A percentile compares a stretch with the other conserved stretches of the same genome.
These are phyloP conservation scores for Smittium mucronatum DNA, from an alignment of 371 early-diverging fungal species.

Conservation along the genomic window DNA sequence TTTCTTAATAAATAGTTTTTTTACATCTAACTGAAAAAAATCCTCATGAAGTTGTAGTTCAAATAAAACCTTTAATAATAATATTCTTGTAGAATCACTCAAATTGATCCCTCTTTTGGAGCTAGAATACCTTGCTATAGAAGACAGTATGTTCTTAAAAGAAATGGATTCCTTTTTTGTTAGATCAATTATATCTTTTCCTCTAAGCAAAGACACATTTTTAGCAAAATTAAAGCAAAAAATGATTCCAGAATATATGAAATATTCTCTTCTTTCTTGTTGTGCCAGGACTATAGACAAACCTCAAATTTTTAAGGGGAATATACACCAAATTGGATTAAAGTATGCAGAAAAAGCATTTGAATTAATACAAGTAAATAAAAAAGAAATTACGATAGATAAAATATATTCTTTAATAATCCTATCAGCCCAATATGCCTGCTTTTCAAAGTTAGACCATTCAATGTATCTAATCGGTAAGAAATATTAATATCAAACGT, in stretches of 20 bases:
- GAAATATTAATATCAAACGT: too few relatives aligned
- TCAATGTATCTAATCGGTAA: too few relatives aligned
- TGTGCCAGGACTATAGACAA: neutral
- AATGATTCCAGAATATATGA: neutral
- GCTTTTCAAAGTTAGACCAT: neutral
- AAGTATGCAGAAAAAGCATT: neutral
- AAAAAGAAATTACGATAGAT: neutral
- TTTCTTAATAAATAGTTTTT: neutral
- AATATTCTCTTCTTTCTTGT: neutral
- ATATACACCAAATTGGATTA: neutral
- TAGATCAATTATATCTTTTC: neutral
- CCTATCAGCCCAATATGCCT: neutral
- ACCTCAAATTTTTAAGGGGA: neutral
- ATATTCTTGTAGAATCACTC: too few relatives aligned
- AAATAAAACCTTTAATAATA: neutral
- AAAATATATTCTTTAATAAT: neutral
- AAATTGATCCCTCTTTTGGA: neutral
- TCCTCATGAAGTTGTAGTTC: neutral
- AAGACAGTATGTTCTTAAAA: neutral
- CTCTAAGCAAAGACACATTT: neutral
- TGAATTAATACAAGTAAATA: neutral
- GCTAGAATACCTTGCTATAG: neutral
- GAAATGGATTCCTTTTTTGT: neutral
- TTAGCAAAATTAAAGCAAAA: neutral
- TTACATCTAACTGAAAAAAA: neutral